Evolutionary conservation across 2,329 filamentous ascomycete species (phyloP).

Genomic region (Monilinia fructigena): DNA sequence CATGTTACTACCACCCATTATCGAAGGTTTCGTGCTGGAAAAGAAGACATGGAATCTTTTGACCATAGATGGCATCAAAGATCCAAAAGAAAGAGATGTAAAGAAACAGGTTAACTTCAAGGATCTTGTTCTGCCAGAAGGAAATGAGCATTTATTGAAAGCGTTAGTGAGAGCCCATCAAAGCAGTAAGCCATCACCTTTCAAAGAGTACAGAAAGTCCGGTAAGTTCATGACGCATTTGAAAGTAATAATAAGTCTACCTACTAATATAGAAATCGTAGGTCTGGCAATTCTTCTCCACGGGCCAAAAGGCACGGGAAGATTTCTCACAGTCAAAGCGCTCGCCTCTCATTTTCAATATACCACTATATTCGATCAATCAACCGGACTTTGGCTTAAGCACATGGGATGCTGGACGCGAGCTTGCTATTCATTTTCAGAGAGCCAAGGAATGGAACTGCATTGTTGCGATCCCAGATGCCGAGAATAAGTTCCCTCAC

Average conservation of each 20-base stretch:
- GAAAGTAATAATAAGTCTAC: too few species aligned
- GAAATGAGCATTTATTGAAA: constrained; percentile 10
- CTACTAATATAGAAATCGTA: background rate
- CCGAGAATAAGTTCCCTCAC: background rate
- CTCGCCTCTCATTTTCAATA: constrained; percentile 8
- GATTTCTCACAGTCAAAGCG: background rate
- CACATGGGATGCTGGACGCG: background rate
- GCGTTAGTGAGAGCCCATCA: constrained; percentile 5
- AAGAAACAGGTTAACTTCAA: background rate
- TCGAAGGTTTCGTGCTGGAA: constrained; percentile 3
- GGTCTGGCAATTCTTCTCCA: constrained; percentile 13
- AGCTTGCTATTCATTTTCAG: constrained; percentile 4
- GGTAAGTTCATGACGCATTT: background rate
- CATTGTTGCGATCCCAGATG: constrained; percentile 8
- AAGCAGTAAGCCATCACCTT: background rate
- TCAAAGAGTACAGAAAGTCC: rapidly evolving
- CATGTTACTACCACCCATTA: constrained; percentile 3
- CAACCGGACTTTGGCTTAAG: background rate
- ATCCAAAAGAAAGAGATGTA: background rate
- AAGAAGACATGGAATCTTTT: background rate
- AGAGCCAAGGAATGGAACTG: constrained; percentile 12
- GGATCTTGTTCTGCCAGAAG: background rate
- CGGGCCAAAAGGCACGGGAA: background rate
- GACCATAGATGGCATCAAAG: background rate
- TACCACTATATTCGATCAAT: constrained; percentile 4